phyloP scores from a whole-genome alignment of 2,329 filamentous ascomycete genomes.

The Chrysoporthe cubensis region DNA sequence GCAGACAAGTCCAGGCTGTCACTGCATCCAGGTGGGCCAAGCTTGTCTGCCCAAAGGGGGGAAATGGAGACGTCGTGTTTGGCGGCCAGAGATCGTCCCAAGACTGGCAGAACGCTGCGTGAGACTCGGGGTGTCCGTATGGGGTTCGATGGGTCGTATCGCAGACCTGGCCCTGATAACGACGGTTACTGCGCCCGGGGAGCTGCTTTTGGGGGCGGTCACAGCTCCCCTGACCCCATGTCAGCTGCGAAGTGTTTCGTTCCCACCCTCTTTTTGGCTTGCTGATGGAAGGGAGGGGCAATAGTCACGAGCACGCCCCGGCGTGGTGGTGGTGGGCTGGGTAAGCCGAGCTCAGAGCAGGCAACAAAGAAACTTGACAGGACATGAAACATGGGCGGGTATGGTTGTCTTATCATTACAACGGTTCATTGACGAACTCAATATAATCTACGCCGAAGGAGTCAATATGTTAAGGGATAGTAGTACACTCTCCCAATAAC shows the following conservation, averaged over 20 bases:
- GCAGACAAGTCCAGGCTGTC: constrained; percentile 8
- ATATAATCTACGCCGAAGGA: constrained; percentile 8
- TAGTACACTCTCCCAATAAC: constrained; percentile 5
- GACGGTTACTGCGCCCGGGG: not conserved
- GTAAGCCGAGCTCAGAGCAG: constrained; percentile 12
- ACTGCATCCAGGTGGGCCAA: constrained; percentile 8
- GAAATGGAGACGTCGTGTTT: not conserved
- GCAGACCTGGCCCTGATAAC: constrained; percentile 3
- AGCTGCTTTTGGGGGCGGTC: constrained; percentile 12
- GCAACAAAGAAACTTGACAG: constrained; percentile 14
- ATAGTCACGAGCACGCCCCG: not conserved
- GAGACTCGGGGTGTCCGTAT: constrained; percentile 5
- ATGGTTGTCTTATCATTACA: constrained; percentile 16
- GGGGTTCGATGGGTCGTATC: not conserved
- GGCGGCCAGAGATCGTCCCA: not conserved
- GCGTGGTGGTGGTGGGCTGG: not conserved
- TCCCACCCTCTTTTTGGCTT: not conserved
- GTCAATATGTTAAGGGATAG: constrained; percentile 2
- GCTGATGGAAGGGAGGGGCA: constrained; percentile 6
- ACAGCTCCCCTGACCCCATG: constrained; percentile 15
- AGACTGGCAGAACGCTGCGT: not conserved
- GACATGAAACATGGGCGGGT: not conserved
- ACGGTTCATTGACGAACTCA: constrained; percentile 15
- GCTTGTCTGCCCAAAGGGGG: not conserved
- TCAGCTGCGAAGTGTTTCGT: constrained; percentile 7